Evolutionary conservation across 257 asterid species (phyloP), one percentile per base, ranked within the genome.

Genomic region (Solanum sitiens): DNA sequence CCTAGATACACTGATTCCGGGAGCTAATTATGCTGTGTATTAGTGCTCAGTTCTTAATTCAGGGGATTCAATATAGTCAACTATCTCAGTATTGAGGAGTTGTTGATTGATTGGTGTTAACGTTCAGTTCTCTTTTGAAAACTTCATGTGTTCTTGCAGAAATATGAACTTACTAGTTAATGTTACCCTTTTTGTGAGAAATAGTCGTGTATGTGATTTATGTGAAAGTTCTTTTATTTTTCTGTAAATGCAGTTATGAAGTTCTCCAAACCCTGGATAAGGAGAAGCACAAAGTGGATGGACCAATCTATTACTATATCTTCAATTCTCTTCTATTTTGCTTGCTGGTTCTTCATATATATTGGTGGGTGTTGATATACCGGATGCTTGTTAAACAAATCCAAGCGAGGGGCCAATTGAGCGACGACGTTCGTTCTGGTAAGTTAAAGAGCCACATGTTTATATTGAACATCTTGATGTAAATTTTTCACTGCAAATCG

Each of bases 401-500:
- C 90, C 91, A 91, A 88, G 95, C 96, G 25, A 93, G 98, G 71
- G 99, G 99, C n/a, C 91, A 93, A 70, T 87, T 97, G 89, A 93
- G 97, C 32, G 98, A 97, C 59, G 99, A 97, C 83, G 98, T 94
- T 88, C 98, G 99, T 87, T 95, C 99, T 67, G 99, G 99, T 95
- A 87, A 92, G 98, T 90, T 79, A 65, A 83, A 45, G 45, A 83
- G 21, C 40, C 45, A 79, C 67, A 79, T 45, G 67, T 42, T 79
- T 27, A 45, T 79, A 11, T 79, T 47, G 67, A 79, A 27, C 85
- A 79, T 79, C 67, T 45, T 45, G 67, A 79, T 79, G 65, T 79
- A 44, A 18, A 27, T 4, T 27, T 27, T 79, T 79, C 27, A 45
- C 42, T 15, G 85, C 85, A 79, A 79, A 79, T 79, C 18, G 7